phyloP scores from a whole-genome alignment of 2,329 filamentous ascomycete species.

The Metarhizium sp. region DNA sequence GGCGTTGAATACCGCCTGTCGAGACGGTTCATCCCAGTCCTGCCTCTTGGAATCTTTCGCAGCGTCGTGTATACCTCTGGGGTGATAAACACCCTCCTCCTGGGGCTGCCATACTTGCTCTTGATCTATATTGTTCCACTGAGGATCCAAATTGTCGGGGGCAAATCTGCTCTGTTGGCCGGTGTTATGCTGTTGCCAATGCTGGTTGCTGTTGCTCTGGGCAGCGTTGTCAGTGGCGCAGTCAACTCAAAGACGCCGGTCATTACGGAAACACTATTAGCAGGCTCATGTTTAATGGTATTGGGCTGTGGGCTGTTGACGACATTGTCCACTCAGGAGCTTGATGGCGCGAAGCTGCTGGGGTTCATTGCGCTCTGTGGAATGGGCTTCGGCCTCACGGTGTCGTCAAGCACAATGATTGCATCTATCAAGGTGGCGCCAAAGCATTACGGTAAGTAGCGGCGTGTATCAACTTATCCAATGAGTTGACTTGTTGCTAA shows the following conservation, averaged over 20 bases:
- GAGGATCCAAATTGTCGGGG: constrained; percentile 40
- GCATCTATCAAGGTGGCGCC: constrained; percentile 31
- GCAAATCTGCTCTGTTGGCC: constrained; percentile 33
- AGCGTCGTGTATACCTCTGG: constrained; percentile 35
- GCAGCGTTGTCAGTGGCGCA: constrained; percentile 31
- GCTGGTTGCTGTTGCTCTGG: constrained; percentile 37
- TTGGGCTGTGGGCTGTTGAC: constrained; percentile 38
- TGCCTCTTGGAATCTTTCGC: constrained; percentile 38
- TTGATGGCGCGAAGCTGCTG: constrained; percentile 34
- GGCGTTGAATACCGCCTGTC: constrained; percentile 14
- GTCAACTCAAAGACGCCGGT: constrained; percentile 32
- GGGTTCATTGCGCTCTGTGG: constrained; percentile 43
- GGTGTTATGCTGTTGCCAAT: constrained; percentile 45
- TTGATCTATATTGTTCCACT: constrained; percentile 40
- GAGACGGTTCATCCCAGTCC: constrained; percentile 25
- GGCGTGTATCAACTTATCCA: not conserved
- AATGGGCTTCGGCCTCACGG: constrained; percentile 40
- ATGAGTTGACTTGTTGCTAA: constrained; percentile 6
- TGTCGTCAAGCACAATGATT: constrained; percentile 37
- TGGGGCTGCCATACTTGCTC: constrained; percentile 41
- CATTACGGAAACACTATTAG: constrained; percentile 32
- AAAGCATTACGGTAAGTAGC: constrained; percentile 33
- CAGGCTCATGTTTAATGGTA: constrained; percentile 31
- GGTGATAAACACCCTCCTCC: constrained; percentile 34
- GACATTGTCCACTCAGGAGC: constrained; percentile 18